Evolutionary conservation across 2,329 filamentous ascomycete genomes (phyloP).

Genomic region (Aspergillus sergii): DNA sequence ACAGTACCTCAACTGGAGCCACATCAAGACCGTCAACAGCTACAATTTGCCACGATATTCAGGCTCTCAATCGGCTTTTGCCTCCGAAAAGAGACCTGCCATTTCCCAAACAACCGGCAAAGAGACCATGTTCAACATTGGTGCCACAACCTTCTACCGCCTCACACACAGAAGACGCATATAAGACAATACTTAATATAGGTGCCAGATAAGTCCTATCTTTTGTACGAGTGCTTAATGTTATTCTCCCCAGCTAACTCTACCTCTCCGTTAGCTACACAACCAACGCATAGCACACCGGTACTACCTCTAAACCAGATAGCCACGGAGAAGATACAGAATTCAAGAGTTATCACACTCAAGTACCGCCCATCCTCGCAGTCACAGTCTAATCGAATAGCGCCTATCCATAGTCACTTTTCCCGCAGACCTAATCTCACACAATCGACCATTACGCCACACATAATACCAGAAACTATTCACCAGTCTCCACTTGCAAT

Average conservation of each 20-base stretch:
- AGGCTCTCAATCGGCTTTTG: conserved; percentile 38
- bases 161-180: background rate
- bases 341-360: background rate
- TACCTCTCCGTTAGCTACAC: background rate
- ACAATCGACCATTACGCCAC: background rate
- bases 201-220: background rate
- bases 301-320: background rate
- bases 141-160: background rate
- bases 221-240: background rate
- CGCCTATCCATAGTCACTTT: background rate
- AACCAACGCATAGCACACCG: background rate
- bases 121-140: conserved; percentile 15
- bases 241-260: background rate
- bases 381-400: background rate
- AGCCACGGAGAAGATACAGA: background rate
- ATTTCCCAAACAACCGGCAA: conserved; percentile 35
- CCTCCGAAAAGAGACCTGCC: conserved; percentile 48
- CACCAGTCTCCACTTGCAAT: background rate
- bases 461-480: background rate
- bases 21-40: conserved; percentile 28
- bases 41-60: conserved; percentile 29
- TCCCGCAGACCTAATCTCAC: background rate
- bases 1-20: background rate
- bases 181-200: background rate
- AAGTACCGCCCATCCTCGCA: background rate